phyloP scores from a whole-genome alignment of 2,329 filamentous ascomycete genomes.

The Fonsecaea multimorphosa region DNA sequence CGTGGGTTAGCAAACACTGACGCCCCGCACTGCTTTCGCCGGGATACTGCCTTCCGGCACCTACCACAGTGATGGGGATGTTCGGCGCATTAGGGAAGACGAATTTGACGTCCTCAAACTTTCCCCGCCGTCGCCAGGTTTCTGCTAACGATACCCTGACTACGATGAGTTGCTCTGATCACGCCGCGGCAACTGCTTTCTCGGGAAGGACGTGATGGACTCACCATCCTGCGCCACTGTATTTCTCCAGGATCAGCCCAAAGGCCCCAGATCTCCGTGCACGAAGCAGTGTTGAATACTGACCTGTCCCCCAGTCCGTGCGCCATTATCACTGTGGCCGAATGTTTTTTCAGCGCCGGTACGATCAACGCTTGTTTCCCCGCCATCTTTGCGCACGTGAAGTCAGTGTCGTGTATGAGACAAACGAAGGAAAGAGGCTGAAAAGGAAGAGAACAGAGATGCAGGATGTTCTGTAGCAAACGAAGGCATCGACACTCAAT shows the following conservation, averaged over 20 bases:
- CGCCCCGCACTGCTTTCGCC: not conserved
- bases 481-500: not conserved
- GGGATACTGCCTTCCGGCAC: conserved; percentile 40
- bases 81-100: conserved; percentile 88
- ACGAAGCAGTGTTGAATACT: conserved; percentile 23
- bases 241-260: not conserved
- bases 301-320: conserved; percentile 92
- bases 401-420: not conserved
- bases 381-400: conserved; percentile 19
- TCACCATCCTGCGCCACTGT: conserved; percentile 57
- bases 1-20: conserved; percentile 14
- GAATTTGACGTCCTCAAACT: conserved; percentile 89
- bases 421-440: not conserved
- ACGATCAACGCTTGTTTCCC: conserved; percentile 65
- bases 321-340: conserved; percentile 90
- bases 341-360: conserved; percentile 81
- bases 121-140: conserved; percentile 80
- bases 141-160: conserved; percentile 75
- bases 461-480: not conserved
- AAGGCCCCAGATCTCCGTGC: not conserved
- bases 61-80: conserved; percentile 83
- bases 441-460: not conserved
- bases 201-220: not conserved
- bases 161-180: not conserved
- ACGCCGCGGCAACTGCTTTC: not conserved